These are phyloP conservation scores for Ophiostoma populinum DNA, from an alignment of 2,329 filamentous ascomycete species.

Conservation along the genomic window DNA sequence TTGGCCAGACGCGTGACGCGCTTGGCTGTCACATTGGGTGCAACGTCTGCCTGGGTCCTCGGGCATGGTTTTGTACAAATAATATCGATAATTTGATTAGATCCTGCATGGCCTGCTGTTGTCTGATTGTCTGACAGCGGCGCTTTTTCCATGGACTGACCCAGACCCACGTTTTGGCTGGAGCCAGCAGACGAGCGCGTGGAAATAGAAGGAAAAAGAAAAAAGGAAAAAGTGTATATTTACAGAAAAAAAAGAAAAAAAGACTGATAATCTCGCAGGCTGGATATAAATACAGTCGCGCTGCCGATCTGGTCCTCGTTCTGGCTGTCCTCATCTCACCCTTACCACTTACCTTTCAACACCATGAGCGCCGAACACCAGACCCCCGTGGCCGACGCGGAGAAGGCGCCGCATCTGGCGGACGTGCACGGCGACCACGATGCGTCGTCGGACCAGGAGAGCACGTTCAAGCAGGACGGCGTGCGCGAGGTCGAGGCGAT, in stretches of 20 bases:
- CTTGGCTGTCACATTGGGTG: no score
- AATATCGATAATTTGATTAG: not conserved
- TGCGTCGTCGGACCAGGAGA: not conserved
- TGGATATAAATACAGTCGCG: no score
- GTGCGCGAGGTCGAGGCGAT: slow-evolving; percentile 29
- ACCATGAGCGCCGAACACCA: not conserved
- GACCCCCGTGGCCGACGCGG: not conserved
- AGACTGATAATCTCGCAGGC: not conserved
- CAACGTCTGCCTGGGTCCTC: no score
- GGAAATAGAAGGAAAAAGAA: no score
- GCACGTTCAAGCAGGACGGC: slow-evolving; percentile 22
- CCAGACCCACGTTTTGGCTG: not conserved
- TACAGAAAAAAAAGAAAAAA: no score
- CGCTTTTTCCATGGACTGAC: not conserved
- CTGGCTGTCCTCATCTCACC: no score
- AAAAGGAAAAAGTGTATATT: no score
- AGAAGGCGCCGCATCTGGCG: not conserved
- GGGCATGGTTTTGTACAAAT: no score
- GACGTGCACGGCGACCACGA: not conserved
- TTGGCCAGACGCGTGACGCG: no score
- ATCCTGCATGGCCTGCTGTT: not conserved
- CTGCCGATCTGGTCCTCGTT: no score
- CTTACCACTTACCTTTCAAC: no score
- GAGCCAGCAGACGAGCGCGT: no score
- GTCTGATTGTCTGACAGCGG: not conserved